Base-by-base conservation (phyloP, 768 basidiomycete genomes). In the Boletus tylopilopsis region DNA sequence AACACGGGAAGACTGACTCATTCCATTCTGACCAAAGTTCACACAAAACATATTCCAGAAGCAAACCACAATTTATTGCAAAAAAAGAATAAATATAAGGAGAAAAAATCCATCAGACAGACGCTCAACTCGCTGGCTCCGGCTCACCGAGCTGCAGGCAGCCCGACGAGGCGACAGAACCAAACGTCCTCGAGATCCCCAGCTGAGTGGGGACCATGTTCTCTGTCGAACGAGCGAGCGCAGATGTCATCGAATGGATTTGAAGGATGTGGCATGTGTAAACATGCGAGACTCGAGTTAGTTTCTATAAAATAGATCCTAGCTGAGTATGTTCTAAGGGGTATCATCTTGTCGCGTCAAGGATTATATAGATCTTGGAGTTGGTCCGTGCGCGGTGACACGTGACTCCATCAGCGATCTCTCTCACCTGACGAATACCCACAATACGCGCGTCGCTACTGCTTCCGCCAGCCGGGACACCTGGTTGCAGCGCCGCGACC, bases 261-360 rank as follows among this genome's bases (percentile, higher is more conserved):
- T 80, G 76, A 82, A 80, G 75, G 71, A 77, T 77, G 77, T 64
- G 81, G 81, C 82, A 84, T 81, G 80, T 76, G 73, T 82, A 81
- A 81, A 82, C 80, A 82, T 84, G 82, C 82, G 78, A 82, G 80
- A 84, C 80, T 81, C 81, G 79, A 69, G 82, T 82, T 78, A 82
- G 81, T 80, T 80, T 79, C 82, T 84, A 80, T 82, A 81, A 64
- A 83, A 84, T 79, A 84, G 81, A 84, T 83, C 81, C 81, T 84
- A 80, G 77, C 79, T 80, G 82, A 83, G 82, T 84, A 83, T 83
- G 81, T 81, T 83, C 82, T 84, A n/a, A n/a, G 57, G 72, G 62
- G 79, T 72, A 66, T 61, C 58, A 58, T 13, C 0, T 19, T 45
- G 50, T 38, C 15, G 27, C 29, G 1, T 1, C 30, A 1, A 40